phyloP scores from a whole-genome alignment of 345 rosid species.

The Salix arbutifolia region DNA sequence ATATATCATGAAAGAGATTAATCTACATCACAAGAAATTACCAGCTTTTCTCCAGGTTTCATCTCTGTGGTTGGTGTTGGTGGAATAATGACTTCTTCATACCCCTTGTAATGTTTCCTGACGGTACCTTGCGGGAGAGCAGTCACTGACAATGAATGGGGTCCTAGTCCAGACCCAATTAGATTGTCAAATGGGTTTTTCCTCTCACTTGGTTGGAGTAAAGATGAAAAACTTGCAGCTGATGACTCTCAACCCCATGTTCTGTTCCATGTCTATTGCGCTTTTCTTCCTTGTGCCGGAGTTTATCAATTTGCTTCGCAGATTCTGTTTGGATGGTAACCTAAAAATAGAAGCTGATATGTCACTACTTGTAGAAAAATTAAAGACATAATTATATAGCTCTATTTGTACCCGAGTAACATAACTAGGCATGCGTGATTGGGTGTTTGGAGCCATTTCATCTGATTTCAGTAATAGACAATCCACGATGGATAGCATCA shows the following conservation, averaged over 20 bases:
- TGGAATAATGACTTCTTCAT: slow-evolving; percentile 89
- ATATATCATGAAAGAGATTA: not conserved
- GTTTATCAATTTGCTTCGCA: slow-evolving; percentile 82
- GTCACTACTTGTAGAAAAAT: not conserved
- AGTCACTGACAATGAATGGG: slow-evolving; percentile 45
- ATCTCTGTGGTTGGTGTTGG: slow-evolving; percentile 84
- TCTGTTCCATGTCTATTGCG: slow-evolving; percentile 70
- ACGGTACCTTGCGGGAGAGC: slow-evolving; percentile 92
- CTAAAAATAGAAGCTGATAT: slow-evolving; percentile 35
- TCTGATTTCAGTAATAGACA: slow-evolving; percentile 66
- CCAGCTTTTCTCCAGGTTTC: slow-evolving; percentile 96
- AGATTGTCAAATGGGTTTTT: slow-evolving; percentile 60
- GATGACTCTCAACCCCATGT: slow-evolving; percentile 60
- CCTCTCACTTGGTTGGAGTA: slow-evolving; percentile 84
- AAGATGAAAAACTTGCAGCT: slow-evolving; percentile 70
- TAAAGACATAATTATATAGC: not conserved
- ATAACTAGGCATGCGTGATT: slow-evolving; percentile 86
- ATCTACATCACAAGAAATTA: slow-evolving; percentile 23
- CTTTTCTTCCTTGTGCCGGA: slow-evolving; percentile 95
- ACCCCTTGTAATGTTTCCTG: slow-evolving; percentile 81
- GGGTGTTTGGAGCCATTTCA: slow-evolving; percentile 57
- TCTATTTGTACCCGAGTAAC: slow-evolving; percentile 71
- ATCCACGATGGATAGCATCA: slow-evolving; percentile 79
- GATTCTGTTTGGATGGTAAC: slow-evolving; percentile 94
- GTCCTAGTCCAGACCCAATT: slow-evolving; percentile 62